A percentile compares a stretch with the other conserved stretches of the same genome.
phyloP scores from a whole-genome alignment of 176 grass and related monocot genomes.

The Poa annua region DNA sequence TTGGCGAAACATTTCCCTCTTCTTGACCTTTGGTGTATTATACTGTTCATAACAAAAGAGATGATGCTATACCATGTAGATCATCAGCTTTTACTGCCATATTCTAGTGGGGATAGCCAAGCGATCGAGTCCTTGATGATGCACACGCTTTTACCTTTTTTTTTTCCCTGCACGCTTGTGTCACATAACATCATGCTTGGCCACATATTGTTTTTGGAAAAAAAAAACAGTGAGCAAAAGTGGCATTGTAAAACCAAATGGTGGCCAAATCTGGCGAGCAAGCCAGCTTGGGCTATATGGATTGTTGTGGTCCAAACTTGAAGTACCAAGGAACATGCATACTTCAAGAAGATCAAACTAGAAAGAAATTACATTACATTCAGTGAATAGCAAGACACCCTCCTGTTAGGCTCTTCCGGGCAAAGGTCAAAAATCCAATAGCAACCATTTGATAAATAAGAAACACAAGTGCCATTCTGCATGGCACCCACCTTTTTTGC shows the following conservation, averaged over 20 bases:
- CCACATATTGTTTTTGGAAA: no score
- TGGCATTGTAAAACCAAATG: no score
- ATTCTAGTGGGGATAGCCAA: neutral
- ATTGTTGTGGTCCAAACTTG: no score
- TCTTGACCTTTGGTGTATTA: neutral
- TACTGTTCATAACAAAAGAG: neutral
- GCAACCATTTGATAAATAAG: slow-evolving; percentile 1
- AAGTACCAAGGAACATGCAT: neutral
- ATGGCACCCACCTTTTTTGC: neutral
- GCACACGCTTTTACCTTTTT: neutral
- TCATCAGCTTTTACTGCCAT: neutral
- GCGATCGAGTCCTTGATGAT: neutral
- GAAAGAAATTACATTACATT: neutral
- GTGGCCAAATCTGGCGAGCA: neutral
- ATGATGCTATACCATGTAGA: slow-evolving; percentile 26
- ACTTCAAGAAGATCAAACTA: neutral
- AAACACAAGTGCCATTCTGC: slow-evolving; percentile 30
- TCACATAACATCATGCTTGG: neutral
- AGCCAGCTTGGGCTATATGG: no score
- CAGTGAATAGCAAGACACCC: neutral
- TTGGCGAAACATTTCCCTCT: neutral
- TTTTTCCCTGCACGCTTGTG: neutral
- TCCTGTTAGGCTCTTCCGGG: neutral
- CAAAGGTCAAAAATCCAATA: slow-evolving; percentile 24
- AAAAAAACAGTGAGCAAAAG: no score